phyloP scores from a whole-genome alignment of 306 rosid genomes.

The Malus orientalis region DNA sequence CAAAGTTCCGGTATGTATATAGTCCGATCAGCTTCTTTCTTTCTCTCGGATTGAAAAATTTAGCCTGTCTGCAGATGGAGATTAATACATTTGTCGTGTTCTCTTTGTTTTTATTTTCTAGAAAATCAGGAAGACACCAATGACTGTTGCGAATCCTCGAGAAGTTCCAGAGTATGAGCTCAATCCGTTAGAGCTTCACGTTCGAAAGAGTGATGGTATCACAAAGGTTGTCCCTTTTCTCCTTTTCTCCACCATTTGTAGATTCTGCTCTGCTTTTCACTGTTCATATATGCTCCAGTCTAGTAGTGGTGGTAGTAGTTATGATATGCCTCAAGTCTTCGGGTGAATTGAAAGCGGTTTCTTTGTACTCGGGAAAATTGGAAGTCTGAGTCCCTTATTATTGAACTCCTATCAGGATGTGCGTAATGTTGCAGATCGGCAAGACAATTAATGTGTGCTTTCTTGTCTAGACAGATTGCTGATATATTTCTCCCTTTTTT shows the following conservation, averaged over 20 bases:
- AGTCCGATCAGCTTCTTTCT: not conserved
- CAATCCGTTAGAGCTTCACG: slow-evolving; percentile 92
- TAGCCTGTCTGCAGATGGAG: not conserved
- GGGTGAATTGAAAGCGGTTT: not conserved
- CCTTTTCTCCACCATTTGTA: not conserved
- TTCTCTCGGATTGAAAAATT: not conserved
- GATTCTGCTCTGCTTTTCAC: not conserved
- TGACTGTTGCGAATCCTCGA: slow-evolving; percentile 94
- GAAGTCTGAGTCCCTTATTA: not conserved
- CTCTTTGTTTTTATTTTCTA: slow-evolving; percentile 17
- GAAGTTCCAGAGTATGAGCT: slow-evolving; percentile 99
- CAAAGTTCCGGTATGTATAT: slow-evolving; percentile 62
- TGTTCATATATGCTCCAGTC: not conserved
- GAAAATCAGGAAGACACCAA: slow-evolving; percentile 93
- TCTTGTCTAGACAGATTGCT: slow-evolving; percentile 1
- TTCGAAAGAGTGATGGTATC: slow-evolving; percentile 86
- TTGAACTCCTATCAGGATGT: not conserved
- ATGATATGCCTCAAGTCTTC: not conserved
- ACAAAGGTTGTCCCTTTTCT: slow-evolving; percentile 43
- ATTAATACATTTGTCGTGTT: slow-evolving; percentile 12
- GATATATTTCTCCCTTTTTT: slow-evolving; percentile 3
- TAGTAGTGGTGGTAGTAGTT: not conserved
- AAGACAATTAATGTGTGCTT: not conserved
- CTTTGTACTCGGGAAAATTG: not conserved
- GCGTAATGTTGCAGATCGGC: not conserved